Conservation (phyloP, 176 grass and related monocot species). For the Carex pumila region DNA sequence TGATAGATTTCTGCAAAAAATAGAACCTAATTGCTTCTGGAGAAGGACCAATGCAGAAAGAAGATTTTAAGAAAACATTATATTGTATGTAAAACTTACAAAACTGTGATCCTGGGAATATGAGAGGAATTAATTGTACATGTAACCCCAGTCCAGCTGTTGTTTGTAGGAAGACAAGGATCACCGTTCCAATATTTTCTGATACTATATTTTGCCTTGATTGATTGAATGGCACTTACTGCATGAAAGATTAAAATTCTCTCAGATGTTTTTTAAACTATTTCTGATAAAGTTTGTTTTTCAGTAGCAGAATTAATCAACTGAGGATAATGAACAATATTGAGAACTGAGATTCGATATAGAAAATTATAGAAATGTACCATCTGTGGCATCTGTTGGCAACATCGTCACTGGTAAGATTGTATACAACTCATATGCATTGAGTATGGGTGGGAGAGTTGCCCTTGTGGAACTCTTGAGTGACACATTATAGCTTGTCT, state of each 20-base stretch:
- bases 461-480: background rate
- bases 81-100: background rate
- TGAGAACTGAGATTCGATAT: background rate
- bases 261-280: background rate
- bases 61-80: background rate
- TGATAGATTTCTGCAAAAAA: constrained; percentile 23
- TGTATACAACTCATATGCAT: constrained; percentile 1
- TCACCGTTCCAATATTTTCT: constrained; percentile 11
- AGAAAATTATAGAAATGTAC: background rate
- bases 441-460: background rate
- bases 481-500: background rate
- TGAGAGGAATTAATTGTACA: background rate
- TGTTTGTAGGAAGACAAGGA: background rate
- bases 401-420: background rate
- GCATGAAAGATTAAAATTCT: background rate
- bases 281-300: background rate
- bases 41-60: background rate
- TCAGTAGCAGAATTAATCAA: background rate
- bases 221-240: constrained; percentile 18
- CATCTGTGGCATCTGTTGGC: background rate
- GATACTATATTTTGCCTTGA: background rate
- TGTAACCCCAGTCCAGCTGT: background rate
- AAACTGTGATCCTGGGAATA: background rate
- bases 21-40: background rate
- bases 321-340: background rate